phyloP scores from a whole-genome alignment of 2,329 filamentous ascomycete species.

The Sclerotinia spermophila region DNA sequence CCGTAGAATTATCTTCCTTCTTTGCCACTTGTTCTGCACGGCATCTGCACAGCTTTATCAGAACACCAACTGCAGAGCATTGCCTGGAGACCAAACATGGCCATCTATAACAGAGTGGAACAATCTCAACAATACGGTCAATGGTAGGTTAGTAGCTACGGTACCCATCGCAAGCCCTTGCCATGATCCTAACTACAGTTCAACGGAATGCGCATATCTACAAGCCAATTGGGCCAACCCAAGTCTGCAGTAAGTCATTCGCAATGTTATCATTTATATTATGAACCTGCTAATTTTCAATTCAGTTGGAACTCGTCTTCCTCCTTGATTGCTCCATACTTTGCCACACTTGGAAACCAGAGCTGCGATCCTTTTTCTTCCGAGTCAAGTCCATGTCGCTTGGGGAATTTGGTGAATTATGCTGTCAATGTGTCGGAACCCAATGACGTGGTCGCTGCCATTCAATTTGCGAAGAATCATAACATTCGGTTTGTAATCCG shows the following conservation, averaged over 20 bases:
- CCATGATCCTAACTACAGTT: conserved; percentile 21
- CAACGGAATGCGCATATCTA: conserved; percentile 18
- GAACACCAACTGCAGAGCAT: conserved; percentile 1
- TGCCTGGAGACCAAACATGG: conserved; percentile 25
- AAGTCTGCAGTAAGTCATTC: conserved; percentile 14
- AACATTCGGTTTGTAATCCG: conserved; percentile 47
- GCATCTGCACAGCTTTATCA: neutral
- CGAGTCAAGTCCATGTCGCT: conserved; percentile 39
- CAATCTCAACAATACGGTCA: conserved; percentile 22
- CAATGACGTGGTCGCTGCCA: conserved; percentile 35
- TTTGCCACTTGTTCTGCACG: neutral
- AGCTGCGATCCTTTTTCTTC: conserved; percentile 37
- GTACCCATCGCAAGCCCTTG: conserved; percentile 22
- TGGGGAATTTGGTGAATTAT: conserved; percentile 41
- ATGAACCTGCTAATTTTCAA: neutral
- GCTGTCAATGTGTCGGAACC: conserved; percentile 31
- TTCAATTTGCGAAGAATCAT: conserved; percentile 38
- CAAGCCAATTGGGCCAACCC: conserved; percentile 18
- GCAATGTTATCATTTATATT: neutral
- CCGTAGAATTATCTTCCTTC: neutral
- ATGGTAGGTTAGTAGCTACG: conserved; percentile 24
- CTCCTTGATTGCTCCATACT: conserved; percentile 38
- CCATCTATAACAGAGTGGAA: conserved; percentile 22
- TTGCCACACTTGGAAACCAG: conserved; percentile 36
- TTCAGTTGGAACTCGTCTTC: conserved; percentile 10